These are phyloP conservation scores for Byssothecium circinans DNA, from an alignment of 2,329 filamentous ascomycete genomes.

Conservation along the genomic window DNA sequence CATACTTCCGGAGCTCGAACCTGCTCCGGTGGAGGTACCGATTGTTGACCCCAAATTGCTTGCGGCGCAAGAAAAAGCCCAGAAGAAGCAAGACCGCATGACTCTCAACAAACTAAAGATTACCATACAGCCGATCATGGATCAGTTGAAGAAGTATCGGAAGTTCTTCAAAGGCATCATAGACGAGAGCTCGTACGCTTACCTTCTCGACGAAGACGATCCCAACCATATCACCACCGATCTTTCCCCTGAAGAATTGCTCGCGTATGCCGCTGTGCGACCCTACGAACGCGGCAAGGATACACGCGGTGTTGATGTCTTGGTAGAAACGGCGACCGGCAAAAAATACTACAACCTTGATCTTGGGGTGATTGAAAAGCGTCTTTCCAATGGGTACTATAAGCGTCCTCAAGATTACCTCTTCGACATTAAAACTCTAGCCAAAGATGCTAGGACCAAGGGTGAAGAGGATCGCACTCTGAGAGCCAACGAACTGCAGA, in stretches of 20 bases:
- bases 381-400: slow-evolving; percentile 96
- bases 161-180: slow-evolving; percentile 81
- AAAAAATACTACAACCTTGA: slow-evolving; percentile 97
- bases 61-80: slow-evolving; percentile 77
- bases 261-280: slow-evolving; percentile 60
- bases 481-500: slow-evolving; percentile 86
- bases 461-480: slow-evolving; percentile 82
- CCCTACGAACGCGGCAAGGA: slow-evolving; percentile 82
- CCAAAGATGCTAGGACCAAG: slow-evolving; percentile 78
- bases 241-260: slow-evolving; percentile 56
- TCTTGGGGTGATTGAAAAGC: slow-evolving; percentile 88
- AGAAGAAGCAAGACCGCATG: slow-evolving; percentile 80
- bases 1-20: slow-evolving; percentile 74
- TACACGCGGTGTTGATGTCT: slow-evolving; percentile 72
- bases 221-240: slow-evolving; percentile 66
- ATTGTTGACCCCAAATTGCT: slow-evolving; percentile 61
- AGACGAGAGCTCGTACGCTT: slow-evolving; percentile 71
- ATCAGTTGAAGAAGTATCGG: slow-evolving; percentile 88
- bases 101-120: slow-evolving; percentile 86
- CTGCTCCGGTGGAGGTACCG: slow-evolving; percentile 59
- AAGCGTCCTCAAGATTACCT: slow-evolving; percentile 87
- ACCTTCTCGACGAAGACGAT: slow-evolving; percentile 82
- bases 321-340: slow-evolving; percentile 72
- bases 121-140: slow-evolving; percentile 90
- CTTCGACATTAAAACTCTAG: slow-evolving; percentile 80